Evolutionary conservation across 1,284 basidiomycete species (phyloP).

Genomic region (Farysia itapuensis): DNA sequence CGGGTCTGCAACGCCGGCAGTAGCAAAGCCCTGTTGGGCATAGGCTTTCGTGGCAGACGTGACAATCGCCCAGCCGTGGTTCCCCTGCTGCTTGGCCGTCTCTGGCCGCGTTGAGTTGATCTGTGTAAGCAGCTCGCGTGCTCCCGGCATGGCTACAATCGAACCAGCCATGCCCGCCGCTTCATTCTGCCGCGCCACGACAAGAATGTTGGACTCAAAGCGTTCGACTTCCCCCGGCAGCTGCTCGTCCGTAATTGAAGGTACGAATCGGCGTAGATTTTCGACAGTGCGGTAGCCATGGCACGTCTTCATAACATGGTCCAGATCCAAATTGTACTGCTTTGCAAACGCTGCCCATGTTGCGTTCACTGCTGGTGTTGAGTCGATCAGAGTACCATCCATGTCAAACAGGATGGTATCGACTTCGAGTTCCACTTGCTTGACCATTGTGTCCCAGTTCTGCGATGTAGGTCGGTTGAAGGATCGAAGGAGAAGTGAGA

Average conservation of each 20-base stretch:
- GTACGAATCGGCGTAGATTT: conserved; percentile 53
- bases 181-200: conserved; percentile 47
- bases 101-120: conserved; percentile 31
- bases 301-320: conserved; percentile 51
- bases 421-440: conserved; percentile 26
- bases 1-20: conserved; percentile 21
- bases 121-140: conserved; percentile 43
- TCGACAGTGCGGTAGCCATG: conserved; percentile 57
- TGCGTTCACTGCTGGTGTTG: conserved; percentile 56
- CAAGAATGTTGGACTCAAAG: conserved; percentile 54
- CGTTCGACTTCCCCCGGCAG: conserved; percentile 41
- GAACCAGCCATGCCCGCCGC: conserved; percentile 27
- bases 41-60: conserved; percentile 58
- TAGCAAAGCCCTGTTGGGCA: conserved; percentile 50
- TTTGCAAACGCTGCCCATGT: conserved; percentile 52
- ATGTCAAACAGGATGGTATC: conserved; percentile 59
- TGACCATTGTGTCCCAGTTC: too few species aligned
- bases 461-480: too few species aligned
- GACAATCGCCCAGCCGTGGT: conserved; percentile 58
- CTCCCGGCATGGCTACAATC: conserved; percentile 57
- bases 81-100: conserved; percentile 2
- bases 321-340: conserved; percentile 54
- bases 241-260: conserved; percentile 38
- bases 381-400: conserved; percentile 59
- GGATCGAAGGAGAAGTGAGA: not conserved